Conservation (phyloP, 257 asterid genomes). For the Jacaranda mimosifolia region DNA sequence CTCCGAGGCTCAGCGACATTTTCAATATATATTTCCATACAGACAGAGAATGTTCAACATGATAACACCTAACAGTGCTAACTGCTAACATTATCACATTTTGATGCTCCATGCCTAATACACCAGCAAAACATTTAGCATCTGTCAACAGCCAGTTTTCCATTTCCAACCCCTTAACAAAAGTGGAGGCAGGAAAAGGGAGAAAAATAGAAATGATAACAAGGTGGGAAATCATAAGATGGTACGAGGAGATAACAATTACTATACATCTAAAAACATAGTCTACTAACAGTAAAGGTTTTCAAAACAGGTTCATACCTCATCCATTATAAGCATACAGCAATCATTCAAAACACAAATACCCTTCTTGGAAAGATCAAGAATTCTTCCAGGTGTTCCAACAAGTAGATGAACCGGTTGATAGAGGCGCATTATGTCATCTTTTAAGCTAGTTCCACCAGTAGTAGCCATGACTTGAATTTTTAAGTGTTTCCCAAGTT, state of each 20-base stretch:
- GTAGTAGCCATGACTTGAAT: slow-evolving; percentile 88
- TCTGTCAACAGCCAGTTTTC: neutral
- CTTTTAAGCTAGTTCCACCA: slow-evolving; percentile 92
- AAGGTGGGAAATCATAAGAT: neutral
- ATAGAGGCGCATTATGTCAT: slow-evolving; percentile 90
- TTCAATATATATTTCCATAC: neutral
- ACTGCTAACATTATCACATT: neutral
- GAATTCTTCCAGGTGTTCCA: slow-evolving; percentile 94
- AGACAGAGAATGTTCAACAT: neutral
- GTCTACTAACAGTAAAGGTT: neutral
- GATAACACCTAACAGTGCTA: neutral
- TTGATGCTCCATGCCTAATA: slow-evolving; percentile 16
- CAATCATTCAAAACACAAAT: slow-evolving; percentile 72
- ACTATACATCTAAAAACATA: slow-evolving; percentile 6
- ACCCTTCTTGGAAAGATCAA: slow-evolving; percentile 81
- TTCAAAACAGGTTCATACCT: slow-evolving; percentile 50
- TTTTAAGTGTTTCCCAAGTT: slow-evolving; percentile 81
- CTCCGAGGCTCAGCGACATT: slow-evolving; percentile 4
- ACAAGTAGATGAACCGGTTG: slow-evolving; percentile 95
- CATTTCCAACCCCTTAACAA: slow-evolving; percentile 21
- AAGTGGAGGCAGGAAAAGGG: neutral
- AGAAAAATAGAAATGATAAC: neutral
- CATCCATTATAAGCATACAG: slow-evolving; percentile 80
- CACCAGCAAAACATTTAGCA: neutral
- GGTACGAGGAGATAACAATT: neutral